phyloP scores from a whole-genome alignment of 257 asterid species.

The Solanum chilense region DNA sequence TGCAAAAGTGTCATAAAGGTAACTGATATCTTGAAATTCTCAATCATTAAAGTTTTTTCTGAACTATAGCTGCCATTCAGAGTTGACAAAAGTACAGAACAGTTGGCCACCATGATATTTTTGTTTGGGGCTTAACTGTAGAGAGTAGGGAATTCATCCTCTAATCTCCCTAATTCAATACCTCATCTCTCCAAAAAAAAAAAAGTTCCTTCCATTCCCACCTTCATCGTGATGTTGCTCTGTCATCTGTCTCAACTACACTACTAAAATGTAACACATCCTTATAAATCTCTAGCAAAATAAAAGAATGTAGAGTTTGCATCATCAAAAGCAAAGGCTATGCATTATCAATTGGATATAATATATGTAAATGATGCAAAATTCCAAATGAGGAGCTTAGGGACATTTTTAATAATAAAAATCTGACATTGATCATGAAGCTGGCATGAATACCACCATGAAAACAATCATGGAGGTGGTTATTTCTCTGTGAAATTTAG shows the following conservation, averaged over 20 bases:
- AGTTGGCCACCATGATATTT: background rate
- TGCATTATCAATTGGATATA: background rate
- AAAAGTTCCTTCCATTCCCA: background rate
- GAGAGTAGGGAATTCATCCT: background rate
- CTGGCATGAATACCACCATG: conserved; percentile 17
- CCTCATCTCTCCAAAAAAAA: background rate
- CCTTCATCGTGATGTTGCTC: background rate
- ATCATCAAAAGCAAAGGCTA: background rate
- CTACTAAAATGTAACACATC: background rate
- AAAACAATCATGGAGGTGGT: conserved; percentile 14
- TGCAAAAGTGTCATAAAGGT: background rate
- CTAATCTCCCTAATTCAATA: background rate
- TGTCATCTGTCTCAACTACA: background rate
- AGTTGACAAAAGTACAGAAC: background rate
- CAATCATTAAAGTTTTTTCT: background rate
- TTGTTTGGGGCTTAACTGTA: background rate
- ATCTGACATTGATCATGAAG: background rate
- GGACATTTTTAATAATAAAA: background rate
- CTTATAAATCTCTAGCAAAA: background rate
- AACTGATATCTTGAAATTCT: background rate
- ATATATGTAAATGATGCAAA: background rate
- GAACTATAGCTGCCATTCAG: background rate
- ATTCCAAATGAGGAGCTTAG: background rate
- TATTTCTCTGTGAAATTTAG: conserved; percentile 17
- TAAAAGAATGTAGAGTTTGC: background rate